phyloP scores from a whole-genome alignment of 169 alveolate species.

The Plasmodium reichenowi region DNA sequence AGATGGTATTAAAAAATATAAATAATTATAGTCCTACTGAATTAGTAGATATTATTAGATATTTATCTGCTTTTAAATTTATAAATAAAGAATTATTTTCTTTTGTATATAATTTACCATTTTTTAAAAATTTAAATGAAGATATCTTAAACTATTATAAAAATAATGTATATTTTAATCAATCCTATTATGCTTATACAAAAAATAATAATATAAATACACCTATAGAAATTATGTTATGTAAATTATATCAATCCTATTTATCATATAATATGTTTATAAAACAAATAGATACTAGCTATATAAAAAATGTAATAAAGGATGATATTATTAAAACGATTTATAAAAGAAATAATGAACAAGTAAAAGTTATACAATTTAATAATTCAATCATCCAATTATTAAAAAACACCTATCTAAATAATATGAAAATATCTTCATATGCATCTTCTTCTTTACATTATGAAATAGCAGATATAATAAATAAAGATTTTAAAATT shows the following conservation, averaged over 20 bases:
- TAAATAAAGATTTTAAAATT: slow-evolving; percentile 63
- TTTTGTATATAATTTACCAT: slow-evolving; percentile 54
- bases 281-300: not conserved
- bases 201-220: slow-evolving; percentile 57
- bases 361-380: slow-evolving; percentile 19
- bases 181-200: slow-evolving; percentile 73
- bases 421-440: slow-evolving; percentile 44
- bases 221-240: slow-evolving; percentile 64
- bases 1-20: slow-evolving; percentile 38
- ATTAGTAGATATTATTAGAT: slow-evolving; percentile 62
- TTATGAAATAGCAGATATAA: slow-evolving; percentile 70
- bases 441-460: slow-evolving; percentile 67
- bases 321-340: not conserved
- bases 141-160: slow-evolving; percentile 36
- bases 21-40: slow-evolving; percentile 55
- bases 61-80: slow-evolving; percentile 24
- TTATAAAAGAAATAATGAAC: slow-evolving; percentile 17
- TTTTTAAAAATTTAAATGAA: slow-evolving; percentile 48
- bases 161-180: slow-evolving; percentile 49
- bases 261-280: slow-evolving; percentile 21
- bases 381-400: slow-evolving; percentile 1
- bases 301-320: not conserved
- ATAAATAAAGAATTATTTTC: slow-evolving; percentile 48
- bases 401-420: slow-evolving; percentile 28
- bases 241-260: slow-evolving; percentile 67